Evolutionary conservation across 352 stramenopile species (phyloP), one percentile per base, ranked within the genome.

Genomic region (Pythium grandisporangium): DNA sequence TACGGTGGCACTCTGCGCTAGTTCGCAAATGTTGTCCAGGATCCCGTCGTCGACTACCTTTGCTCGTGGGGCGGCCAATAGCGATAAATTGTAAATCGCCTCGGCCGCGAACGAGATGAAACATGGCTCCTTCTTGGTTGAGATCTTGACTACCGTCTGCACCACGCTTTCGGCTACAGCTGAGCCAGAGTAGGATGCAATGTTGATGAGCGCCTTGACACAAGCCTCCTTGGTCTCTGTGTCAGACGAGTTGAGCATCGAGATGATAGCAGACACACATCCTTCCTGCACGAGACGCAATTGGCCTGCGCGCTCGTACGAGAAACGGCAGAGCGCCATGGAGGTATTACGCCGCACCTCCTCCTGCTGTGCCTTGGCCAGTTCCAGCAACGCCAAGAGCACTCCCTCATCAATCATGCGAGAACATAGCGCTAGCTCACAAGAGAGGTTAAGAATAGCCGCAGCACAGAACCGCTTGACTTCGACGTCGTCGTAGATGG

Each of bases 161-260:
- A 88, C 73, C 41, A 89, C 78, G 14, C 66, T 87, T 37, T 92
- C 78, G 1, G 75, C 66, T 1, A 91, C 72, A 0, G 65, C 42
- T 0, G 67, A 45, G 19, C 70, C 71, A 2, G 73, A 84, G 21
- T 74, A 62, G 3, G 72, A 89, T 2, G 75, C 72, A 25, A 91
- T 86, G 54, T 91, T 91, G 49, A 91, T 79, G n/a, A 89, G 61
- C 6, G 78, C 63, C 45, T 89, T 91, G n/a, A 91, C 63, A 30
- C 78, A 87, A 1, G 78, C 70, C 43, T 91, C 78, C 43, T 89
- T 91, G 1, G 78, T 89, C 29, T 84, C 72, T n/a, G 65, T 53
- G 33, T 91, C 78, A 0, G 78, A 58, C 8, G 77, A 69, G 51
- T 91, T 91, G 21, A 91, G 62, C 78, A 91, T 89, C 12, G 74